Percentiles rank a stretch among this genome's conserved stretches.
Evolutionary conservation across 2,329 filamentous ascomycete genomes (phyloP).

Genomic region (Colletotrichum acutatum): DNA sequence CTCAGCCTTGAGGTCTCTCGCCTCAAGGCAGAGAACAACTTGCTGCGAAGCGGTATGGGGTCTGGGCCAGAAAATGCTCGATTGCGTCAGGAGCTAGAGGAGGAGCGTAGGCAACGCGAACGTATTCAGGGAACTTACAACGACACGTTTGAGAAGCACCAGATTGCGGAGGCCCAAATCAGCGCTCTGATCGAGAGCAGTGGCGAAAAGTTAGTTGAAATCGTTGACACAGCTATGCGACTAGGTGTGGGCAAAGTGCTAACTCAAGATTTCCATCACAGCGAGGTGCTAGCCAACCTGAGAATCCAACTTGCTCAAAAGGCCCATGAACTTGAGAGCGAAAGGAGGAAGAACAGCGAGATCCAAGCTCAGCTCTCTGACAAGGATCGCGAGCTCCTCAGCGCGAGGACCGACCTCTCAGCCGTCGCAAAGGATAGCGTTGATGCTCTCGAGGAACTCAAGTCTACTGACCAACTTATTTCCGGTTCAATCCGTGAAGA

Average conservation of each 20-base stretch:
- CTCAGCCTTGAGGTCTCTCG: conserved; percentile 66
- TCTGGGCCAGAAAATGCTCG: conserved; percentile 65
- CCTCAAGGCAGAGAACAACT: conserved; percentile 70
- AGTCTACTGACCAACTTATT: conserved; percentile 68
- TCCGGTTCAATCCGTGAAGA: conserved; percentile 68
- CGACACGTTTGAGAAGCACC: conserved; percentile 68
- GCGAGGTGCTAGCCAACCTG: conserved; percentile 63
- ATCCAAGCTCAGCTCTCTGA: conserved; percentile 63
- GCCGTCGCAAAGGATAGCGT: conserved; percentile 65
- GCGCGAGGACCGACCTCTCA: conserved; percentile 63
- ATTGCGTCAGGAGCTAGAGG: conserved; percentile 67
- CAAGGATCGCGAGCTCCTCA: conserved; percentile 65
- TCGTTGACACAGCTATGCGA: conserved; percentile 36
- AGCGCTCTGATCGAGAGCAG: conserved; percentile 62
- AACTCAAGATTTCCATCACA: conserved; percentile 60
- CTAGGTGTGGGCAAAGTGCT: conserved; percentile 48
- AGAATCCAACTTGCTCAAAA: conserved; percentile 60
- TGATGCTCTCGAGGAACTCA: conserved; percentile 67
- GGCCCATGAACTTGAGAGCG: conserved; percentile 52
- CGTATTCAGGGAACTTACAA: conserved; percentile 65
- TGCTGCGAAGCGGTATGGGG: conserved; percentile 65
- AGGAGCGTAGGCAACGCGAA: conserved; percentile 61
- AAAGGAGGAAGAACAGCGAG: conserved; percentile 44
- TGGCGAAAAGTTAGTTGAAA: conserved; percentile 63
- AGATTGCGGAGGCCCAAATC: conserved; percentile 67